Base-by-base conservation (phyloP, 2,329 filamentous ascomycete species). In the Talaromyces sp. region DNA sequence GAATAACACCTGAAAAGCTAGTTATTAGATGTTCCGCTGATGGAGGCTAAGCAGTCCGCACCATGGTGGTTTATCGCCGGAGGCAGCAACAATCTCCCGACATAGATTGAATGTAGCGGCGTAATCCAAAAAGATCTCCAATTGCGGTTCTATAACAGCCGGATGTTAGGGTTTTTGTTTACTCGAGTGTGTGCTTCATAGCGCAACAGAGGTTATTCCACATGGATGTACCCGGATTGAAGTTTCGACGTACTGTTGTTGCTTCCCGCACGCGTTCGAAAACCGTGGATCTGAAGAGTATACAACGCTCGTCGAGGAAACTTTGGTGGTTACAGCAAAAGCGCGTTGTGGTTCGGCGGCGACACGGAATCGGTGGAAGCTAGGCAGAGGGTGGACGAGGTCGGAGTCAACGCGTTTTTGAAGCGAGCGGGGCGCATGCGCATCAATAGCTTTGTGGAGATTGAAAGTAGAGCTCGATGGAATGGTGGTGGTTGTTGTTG, bases 1-100 rank as follows among this genome's bases (percentile, higher is more conserved):
- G 80, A 91, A 97, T 69, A 97, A 85, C 72, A 99, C 94, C 94
- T 98, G 31, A 2, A 33, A 33, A 22, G 14, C 41, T 14, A 3
- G 39, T 56, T 57, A 57, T 22, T 63, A 57, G 35, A 11, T 37
- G 19, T 39, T 45, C 7, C 3, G 16, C 24, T 59, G 37, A 59
- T 59, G 19, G 19, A n/a, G 14, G 14, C 22, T 14, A 14, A 39
- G 14, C 4, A 31, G n/a, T 43, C 16, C 56, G 11, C 64, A 66
- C 65, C 65, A 66, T 66, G 45, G 52, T 64, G 50, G 43, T 60
- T 56, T 60, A 63, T 47, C 24, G 54, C 62, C 47, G 41, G 61
- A 47, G 24, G 50, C 61, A 54, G 52, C 45, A 50, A 50, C 24
- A 56, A 22, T 11, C 39, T n/a, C 13, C 37, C 60, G 37, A 63